Conservation (phyloP, 2,329 filamentous ascomycete genomes). For the Coniella lustricola region DNA sequence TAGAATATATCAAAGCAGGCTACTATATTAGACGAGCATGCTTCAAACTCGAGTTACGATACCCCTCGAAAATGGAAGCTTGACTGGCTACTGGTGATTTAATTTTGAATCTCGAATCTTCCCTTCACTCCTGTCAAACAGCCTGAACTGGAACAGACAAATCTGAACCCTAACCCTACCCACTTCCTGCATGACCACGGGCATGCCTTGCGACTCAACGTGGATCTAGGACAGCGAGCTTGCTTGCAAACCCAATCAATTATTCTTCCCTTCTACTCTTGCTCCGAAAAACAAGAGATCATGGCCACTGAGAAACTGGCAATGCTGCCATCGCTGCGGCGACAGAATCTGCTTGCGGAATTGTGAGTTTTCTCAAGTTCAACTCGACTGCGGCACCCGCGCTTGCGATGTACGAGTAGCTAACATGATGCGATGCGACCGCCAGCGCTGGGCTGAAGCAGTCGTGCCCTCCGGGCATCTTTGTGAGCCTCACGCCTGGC, state of each 20-base stretch:
- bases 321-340: slow-evolving; percentile 51
- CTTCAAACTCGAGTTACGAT: background rate
- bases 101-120: background rate
- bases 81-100: background rate
- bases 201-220: background rate
- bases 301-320: slow-evolving; percentile 41
- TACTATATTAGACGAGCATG: background rate
- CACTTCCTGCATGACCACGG: background rate
- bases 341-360: slow-evolving; percentile 72
- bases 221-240: background rate
- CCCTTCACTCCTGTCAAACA: background rate
- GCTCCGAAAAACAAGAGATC: slow-evolving; percentile 6
- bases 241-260: background rate
- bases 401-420: slow-evolving; percentile 13
- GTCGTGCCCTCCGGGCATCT: slow-evolving; percentile 78
- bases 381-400: slow-evolving; percentile 4
- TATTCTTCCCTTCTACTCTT: slow-evolving; percentile 2
- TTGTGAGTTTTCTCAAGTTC: slow-evolving; percentile 49
- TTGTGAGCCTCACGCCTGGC: slow-evolving; percentile 74
- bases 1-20: background rate
- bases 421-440: slow-evolving; percentile 20
- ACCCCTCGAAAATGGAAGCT: background rate
- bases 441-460: slow-evolving; percentile 70
- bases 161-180: background rate
- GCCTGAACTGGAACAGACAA: background rate